Evolutionary conservation across 2,329 filamentous ascomycete species (phyloP), one percentile per base, ranked within the genome.

Genomic region (Xylariaceae sp.): DNA sequence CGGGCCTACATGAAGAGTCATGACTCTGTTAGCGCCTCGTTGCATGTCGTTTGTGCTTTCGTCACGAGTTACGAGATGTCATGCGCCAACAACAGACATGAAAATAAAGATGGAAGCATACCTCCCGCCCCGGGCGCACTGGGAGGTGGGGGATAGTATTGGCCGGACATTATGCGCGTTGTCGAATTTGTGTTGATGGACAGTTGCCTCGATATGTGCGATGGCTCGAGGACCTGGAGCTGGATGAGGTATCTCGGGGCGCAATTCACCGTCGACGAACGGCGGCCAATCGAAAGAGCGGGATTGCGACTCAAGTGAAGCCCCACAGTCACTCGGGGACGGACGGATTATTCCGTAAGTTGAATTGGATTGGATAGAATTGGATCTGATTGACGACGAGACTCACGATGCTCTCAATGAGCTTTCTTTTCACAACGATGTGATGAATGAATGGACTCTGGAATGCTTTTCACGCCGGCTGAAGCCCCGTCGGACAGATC

Each of bases 101-200:
- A 47, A 51, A 44, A 45, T 23, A n/a, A 51, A n/a, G 51, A 53
- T 49, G 34, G 37, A 30, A 44, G 23, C 64, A 63, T 67, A 68
- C 70, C 66, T 66, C 74, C 68, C 67, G 68, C 62, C 23, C 70
- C 69, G 59, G 74, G 69, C 51, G 70, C 70, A 49, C 68, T 66
- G n/a, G 77, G 77, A 59, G 77, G 77, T 66, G 77, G 79, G 61
- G 79, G 78, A 67, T 80, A 80, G 65, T 76, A 81, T 58, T 76
- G 74, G 54, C 69, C 70, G 59, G 77, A 76, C 74, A 80, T 79
- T 56, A 9, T n/a, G 49, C 48, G 8, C 17, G 48, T 4, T 8
- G 5, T 50, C 11, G n/a, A 8, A 30, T 11, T 35, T 49, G 15
- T 39, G 62, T 62, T 35, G 47, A 39, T 44, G 51, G 53, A 6